phyloP scores from a whole-genome alignment of 495 filamentous ascomycete species.

The Penicillium pancosmium region DNA sequence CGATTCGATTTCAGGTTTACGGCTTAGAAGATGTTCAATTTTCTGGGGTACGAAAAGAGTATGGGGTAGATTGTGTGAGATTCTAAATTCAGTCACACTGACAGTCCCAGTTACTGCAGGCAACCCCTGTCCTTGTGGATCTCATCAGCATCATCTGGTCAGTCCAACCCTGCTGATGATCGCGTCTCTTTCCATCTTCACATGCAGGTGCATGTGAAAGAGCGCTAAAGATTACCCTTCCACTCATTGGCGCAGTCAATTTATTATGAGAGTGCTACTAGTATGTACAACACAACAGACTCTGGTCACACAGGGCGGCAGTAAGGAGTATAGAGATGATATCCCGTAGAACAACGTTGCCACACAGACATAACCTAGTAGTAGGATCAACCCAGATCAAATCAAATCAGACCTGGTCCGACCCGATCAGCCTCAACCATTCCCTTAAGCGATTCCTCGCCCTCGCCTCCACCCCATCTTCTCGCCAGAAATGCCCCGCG shows the following conservation, averaged over 20 bases:
- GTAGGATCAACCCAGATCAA: neutral
- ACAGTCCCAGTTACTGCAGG: neutral
- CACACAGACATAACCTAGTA: neutral
- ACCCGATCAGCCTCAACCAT: conserved; percentile 36
- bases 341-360: neutral
- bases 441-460: conserved; percentile 50
- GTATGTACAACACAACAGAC: neutral
- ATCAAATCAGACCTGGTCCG: conserved; percentile 8
- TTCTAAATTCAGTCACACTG: neutral
- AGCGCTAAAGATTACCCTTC: too few species aligned
- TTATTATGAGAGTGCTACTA: too few species aligned
- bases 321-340: neutral
- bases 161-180: conserved; percentile 2
- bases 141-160: conserved; percentile 20
- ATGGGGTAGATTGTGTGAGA: neutral
- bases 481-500: conserved; percentile 85
- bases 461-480: conserved; percentile 59
- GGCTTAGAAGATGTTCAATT: neutral
- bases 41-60: neutral
- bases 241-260: too few species aligned
- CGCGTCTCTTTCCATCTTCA: conserved; percentile 9
- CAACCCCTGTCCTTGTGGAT: conserved; percentile 6
- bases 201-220: conserved; percentile 25
- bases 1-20: neutral
- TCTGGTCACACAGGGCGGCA: neutral